Evolutionary conservation across 805 yeast species (phyloP), one percentile per base, ranked within the genome.

Genomic region (Saturnispora dispora): DNA sequence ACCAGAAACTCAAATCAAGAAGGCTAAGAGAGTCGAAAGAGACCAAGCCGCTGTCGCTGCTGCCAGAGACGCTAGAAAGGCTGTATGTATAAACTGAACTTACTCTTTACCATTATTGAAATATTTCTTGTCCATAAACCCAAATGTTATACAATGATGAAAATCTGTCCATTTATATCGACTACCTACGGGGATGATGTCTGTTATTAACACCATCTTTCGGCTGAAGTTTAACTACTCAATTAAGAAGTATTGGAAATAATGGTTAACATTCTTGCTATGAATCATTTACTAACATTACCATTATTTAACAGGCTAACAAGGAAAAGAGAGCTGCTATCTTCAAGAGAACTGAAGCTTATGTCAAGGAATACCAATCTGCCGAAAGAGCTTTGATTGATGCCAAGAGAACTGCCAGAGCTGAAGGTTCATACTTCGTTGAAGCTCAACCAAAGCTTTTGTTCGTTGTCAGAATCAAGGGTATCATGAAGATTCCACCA

Each of bases 401-500:
- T 53, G 95, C 96, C 68, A 83, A 83, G 81, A 88, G 96, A 76
- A 88, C 85, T 61, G 96, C 96, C 65, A 87, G 85, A 81, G 90
- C 91, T 73, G 76, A 82, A 70, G 95, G 95, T 74, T 83, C 93
- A 69, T 87, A 83, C 88, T 90, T 83, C 81, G 95, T 88, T 67
- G 88, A 83, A 70, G 96, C 95, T 74, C 91, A 90, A 82, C 82
- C 83, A 70, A 89, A 88, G 77, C 85, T 90, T 70, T 95, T 88
- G 63, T 88, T 90, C 74, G 95, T 90, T 70, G 82, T 90, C 75
- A 88, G 98, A 85, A 90, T 90, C 84, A 90, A 90, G 91, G 97
- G 97, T 90, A 88, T 90, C 75, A 86, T 80, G 90, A 90, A 89
- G 85, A 88, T 90, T 68, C 87, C 96, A 71, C 96, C 97, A 71